Base-by-base conservation (phyloP, 2,329 filamentous ascomycete species). In the Xylariaceae sp. region DNA sequence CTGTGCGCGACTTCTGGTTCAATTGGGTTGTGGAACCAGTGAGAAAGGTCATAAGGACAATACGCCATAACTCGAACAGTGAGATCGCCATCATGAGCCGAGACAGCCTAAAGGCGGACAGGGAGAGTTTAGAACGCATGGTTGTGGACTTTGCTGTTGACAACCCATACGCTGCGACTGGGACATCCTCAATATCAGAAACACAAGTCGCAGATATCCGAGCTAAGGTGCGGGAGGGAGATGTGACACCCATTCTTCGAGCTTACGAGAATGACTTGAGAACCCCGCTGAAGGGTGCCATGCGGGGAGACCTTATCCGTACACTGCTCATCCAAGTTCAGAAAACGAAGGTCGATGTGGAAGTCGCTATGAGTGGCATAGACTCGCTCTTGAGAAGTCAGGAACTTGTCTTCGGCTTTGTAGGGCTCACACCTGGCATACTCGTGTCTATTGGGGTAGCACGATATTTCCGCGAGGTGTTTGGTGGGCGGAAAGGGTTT, bases 271-370 rank as follows among this genome's bases (percentile, higher is more conserved):
- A 88, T 67, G 93, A 97, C 63, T 78, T 99, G 35, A 83, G 88
- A 46, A 88, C 79, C 40, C 94, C 94, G 1, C 85, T 99, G 56
- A 79, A 86, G 49, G 92, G 93, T 6, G 90, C 92, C 0, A 74
- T 99, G 15, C 83, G 85, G 24, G 94, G 94, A 9, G 93, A 97
- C 65, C 80, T 99, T 23, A 83, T 97, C 29, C 87, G 93, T 45
- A 92, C 93, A 4, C 83, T 99, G 23, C 79, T 99, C 37, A 97
- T 99, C 50, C 94, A 99, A 69, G 87, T 99, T 30, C 94, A 99
- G 68, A 99, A 99, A 80, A 97, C 94, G 18, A 99, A 99, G 77
- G 94, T 99, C 7, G 94, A 99, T 67, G 86, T 99, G 10, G 94
- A 99, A 72, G 87, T 97, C 57, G 94, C 94, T 11, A 92, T 99